Conservation (phyloP, 2,329 filamentous ascomycete species). For the Xylariaceae sp. region DNA sequence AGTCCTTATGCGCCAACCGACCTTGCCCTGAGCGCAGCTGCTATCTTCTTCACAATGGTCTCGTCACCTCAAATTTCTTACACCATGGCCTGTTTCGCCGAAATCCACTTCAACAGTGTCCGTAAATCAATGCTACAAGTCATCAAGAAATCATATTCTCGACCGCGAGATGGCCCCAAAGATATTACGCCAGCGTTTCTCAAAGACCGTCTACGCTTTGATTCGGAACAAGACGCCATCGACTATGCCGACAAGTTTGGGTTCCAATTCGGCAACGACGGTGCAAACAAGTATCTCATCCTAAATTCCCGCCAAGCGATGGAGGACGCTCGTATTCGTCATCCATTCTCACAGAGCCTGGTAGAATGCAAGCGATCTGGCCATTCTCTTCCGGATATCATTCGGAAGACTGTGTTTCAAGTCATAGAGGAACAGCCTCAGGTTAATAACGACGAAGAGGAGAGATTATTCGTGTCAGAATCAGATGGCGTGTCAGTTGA, state of each 20-base stretch:
- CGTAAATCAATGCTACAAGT: slow-evolving; percentile 56
- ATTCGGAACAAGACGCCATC: slow-evolving; percentile 62
- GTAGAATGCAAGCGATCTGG: slow-evolving; percentile 58
- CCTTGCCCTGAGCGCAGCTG: slow-evolving; percentile 46
- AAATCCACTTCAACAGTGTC: slow-evolving; percentile 61
- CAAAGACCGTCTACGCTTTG: slow-evolving; percentile 61
- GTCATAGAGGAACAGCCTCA: slow-evolving; percentile 2
- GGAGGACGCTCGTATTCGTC: slow-evolving; percentile 47
- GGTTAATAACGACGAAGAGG: slow-evolving; percentile 7
- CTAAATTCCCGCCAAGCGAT: slow-evolving; percentile 42
- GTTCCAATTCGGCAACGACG: slow-evolving; percentile 46
- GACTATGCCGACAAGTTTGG: slow-evolving; percentile 59
- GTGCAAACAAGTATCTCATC: slow-evolving; percentile 39
- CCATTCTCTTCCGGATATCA: slow-evolving; percentile 49
- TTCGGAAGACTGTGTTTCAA: slow-evolving; percentile 51
- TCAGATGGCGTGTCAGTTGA: slow-evolving; percentile 7
- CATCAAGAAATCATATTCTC: slow-evolving; percentile 51
- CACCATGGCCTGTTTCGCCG: slow-evolving; percentile 66
- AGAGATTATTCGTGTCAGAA: slow-evolving; percentile 29
- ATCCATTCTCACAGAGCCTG: slow-evolving; percentile 52
- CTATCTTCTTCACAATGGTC: slow-evolving; percentile 58
- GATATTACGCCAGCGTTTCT: slow-evolving; percentile 56
- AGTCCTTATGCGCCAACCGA: slow-evolving; percentile 46
- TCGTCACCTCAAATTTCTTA: slow-evolving; percentile 56
- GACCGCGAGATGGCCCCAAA: slow-evolving; percentile 53